Percentiles rank a stretch among this genome's conserved stretches.
These are phyloP conservation scores for Nicotiana sylvestris DNA, from an alignment of 257 asterid genomes.

Conservation along the genomic window DNA sequence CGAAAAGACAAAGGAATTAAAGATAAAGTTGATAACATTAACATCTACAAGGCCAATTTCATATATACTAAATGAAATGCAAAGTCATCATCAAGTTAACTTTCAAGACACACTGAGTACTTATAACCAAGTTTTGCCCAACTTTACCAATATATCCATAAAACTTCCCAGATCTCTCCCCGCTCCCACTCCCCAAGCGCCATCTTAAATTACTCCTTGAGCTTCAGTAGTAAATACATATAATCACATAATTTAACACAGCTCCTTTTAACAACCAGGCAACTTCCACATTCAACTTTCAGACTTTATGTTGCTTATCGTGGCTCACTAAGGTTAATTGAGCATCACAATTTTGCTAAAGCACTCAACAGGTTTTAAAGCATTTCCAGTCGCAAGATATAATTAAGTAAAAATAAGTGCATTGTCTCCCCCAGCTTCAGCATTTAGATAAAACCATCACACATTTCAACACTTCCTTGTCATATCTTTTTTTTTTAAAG, in stretches of 20 bases:
- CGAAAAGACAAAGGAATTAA: not conserved
- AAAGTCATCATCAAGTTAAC: not conserved
- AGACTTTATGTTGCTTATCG: not conserved
- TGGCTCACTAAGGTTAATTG: not conserved
- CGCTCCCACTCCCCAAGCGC: not conserved
- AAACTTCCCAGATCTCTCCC: not conserved
- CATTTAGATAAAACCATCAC: no score
- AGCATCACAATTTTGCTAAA: not conserved
- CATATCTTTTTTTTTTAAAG: no score
- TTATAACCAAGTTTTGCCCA: not conserved
- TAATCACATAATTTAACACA: not conserved
- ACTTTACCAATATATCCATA: not conserved
- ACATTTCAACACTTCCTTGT: no score
- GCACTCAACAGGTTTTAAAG: not conserved
- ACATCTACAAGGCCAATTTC: not conserved
- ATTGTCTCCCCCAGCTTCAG: no score
- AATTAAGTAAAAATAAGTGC: no score
- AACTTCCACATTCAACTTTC: not conserved
- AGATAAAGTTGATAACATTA: not conserved
- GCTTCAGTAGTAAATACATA: conserved; percentile 1
- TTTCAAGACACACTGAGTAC: not conserved
- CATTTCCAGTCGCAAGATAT: no score
- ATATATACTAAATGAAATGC: not conserved
- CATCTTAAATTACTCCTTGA: not conserved
- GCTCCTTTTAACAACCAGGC: not conserved